phyloP scores from a whole-genome alignment of 768 basidiomycete species.

The Hebeloma cylindrosporum region DNA sequence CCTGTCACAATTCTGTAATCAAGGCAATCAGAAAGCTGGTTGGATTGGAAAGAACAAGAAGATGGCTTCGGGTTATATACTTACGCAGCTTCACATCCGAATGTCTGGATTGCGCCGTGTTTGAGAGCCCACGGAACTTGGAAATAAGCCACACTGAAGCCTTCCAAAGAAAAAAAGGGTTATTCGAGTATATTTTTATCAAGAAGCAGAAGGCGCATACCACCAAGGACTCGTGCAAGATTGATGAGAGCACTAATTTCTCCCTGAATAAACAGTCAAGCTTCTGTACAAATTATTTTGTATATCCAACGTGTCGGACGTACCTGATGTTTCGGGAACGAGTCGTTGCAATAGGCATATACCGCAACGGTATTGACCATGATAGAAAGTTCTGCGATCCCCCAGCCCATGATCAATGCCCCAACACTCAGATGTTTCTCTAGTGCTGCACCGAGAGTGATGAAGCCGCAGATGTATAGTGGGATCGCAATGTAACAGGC shows the following conservation, averaged over 20 bases:
- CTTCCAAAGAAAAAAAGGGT: conserved; percentile 17
- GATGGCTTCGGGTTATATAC: no score
- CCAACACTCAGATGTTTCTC: conserved; percentile 53
- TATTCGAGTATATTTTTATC: neutral
- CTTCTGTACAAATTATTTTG: no score
- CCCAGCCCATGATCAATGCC: conserved; percentile 67
- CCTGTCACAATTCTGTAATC: conserved; percentile 52
- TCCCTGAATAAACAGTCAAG: conserved; percentile 39
- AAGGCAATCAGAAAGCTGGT: no score
- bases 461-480: conserved; percentile 62
- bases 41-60: no score
- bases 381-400: conserved; percentile 53
- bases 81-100: conserved; percentile 63
- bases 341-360: conserved; percentile 41
- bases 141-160: conserved; percentile 66
- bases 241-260: conserved; percentile 66
- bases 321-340: conserved; percentile 29
- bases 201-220: conserved; percentile 19
- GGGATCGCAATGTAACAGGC: conserved; percentile 59
- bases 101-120: conserved; percentile 59
- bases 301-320: conserved; percentile 21
- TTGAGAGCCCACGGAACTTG: conserved; percentile 65
- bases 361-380: conserved; percentile 65
- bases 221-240: conserved; percentile 53
- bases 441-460: conserved; percentile 54